phyloP scores from a whole-genome alignment of 306 rosid genomes.

The Luffa aegyptiaca region DNA sequence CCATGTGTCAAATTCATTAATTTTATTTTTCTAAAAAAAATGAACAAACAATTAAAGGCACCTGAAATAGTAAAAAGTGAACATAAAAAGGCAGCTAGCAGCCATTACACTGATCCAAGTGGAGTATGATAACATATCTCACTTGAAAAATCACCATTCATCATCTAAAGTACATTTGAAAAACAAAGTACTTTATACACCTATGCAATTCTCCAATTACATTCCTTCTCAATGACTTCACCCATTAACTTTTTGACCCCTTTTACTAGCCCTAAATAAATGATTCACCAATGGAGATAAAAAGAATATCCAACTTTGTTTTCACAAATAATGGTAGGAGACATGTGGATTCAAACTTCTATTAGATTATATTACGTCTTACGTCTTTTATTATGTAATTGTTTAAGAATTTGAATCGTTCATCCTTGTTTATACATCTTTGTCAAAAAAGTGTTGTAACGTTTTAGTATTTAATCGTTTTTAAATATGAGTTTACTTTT shows the following conservation, averaged over 20 bases:
- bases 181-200: not conserved
- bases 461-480: too few species aligned
- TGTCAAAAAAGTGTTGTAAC: too few species aligned
- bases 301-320: not conserved
- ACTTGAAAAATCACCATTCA: not conserved
- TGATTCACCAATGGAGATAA: not conserved
- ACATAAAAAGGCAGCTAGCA: not conserved
- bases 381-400: too few species aligned
- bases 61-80: not conserved
- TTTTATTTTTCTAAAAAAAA: too few species aligned
- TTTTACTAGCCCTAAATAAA: not conserved
- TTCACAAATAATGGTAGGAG: too few species aligned
- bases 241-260: not conserved
- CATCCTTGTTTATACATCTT: too few species aligned
- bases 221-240: not conserved
- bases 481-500: too few species aligned
- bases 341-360: too few species aligned
- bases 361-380: too few species aligned
- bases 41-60: not conserved
- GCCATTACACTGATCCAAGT: not conserved
- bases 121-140: not conserved
- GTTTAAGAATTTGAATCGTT: too few species aligned
- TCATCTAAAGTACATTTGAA: not conserved
- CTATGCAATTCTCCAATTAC: not conserved
- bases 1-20: not conserved